These are phyloP conservation scores for Dittrichia graveolens DNA, from an alignment of 129 eudicot species.

Conservation along the genomic window DNA sequence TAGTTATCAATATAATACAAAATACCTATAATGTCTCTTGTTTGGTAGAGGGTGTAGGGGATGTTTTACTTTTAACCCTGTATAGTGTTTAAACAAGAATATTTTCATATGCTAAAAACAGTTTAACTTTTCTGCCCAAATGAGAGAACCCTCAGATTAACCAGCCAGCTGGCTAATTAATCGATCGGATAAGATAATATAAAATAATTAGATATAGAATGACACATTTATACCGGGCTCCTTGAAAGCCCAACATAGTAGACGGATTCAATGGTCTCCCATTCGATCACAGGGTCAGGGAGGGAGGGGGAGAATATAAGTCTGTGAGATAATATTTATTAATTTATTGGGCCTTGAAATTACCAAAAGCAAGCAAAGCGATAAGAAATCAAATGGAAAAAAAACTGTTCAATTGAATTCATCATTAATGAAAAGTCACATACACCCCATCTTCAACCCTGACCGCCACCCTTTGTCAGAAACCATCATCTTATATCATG, in stretches of 20 bases:
- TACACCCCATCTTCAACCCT: constrained; percentile 33
- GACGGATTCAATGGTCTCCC: constrained; percentile 11
- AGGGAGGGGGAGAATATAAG: not conserved
- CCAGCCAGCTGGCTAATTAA: too few relatives aligned
- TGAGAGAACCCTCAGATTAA: too few relatives aligned
- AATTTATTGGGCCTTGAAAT: constrained; percentile 26
- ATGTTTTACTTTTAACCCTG: too few relatives aligned
- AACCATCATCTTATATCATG: constrained; percentile 22
- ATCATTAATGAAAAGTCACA: constrained; percentile 22
- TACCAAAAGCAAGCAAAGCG: constrained; percentile 32
- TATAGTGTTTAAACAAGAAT: too few relatives aligned
- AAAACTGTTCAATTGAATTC: constrained; percentile 13
- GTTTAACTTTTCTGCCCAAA: too few relatives aligned
- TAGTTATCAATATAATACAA: too few relatives aligned
- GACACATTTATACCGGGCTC: constrained; percentile 33
- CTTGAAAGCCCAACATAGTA: constrained; percentile 37
- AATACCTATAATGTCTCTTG: too few relatives aligned
- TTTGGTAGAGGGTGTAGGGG: too few relatives aligned
- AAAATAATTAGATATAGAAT: not conserved
- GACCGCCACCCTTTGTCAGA: constrained; percentile 41
- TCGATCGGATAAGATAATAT: too few relatives aligned
- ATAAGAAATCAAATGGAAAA: constrained; percentile 26
- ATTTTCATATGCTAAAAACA: too few relatives aligned
- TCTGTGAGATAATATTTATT: constrained; percentile 11
- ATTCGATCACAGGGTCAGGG: constrained; percentile 15